A percentile compares a stretch with the other conserved stretches of the same genome.
These are phyloP conservation scores for Backusella tarrabulga DNA, from an alignment of 192 early-diverging fungal species.

Conservation along the genomic window DNA sequence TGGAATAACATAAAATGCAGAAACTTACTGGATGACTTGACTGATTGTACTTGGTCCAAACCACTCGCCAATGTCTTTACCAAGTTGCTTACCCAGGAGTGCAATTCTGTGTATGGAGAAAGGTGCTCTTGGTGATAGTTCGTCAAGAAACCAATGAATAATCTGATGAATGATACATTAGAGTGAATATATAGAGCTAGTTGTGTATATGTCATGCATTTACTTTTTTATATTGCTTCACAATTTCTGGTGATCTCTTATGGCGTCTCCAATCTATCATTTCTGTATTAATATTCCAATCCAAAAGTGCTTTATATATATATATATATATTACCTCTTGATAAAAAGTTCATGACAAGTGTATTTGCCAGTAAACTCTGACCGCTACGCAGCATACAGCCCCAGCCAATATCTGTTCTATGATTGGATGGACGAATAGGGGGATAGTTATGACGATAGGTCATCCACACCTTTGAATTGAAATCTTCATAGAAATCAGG, in stretches of 20 bases:
- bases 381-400: slow-evolving; percentile 95
- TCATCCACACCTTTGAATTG: slow-evolving; percentile 81
- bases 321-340: slow-evolving; percentile 53
- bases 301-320: too few species aligned
- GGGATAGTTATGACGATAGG: slow-evolving; percentile 87
- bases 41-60: slow-evolving; percentile 92
- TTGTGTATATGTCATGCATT: neutral
- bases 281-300: too few species aligned
- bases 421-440: slow-evolving; percentile 74
- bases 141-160: slow-evolving; percentile 77
- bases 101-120: slow-evolving; percentile 95
- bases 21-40: slow-evolving; percentile 70
- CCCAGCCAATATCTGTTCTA: slow-evolving; percentile 91
- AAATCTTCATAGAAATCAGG: slow-evolving; percentile 76
- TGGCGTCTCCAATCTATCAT: slow-evolving; percentile 46
- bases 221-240: slow-evolving; percentile 46
- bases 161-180: slow-evolving; percentile 13
- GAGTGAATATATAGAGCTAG: too few species aligned
- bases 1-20: slow-evolving; percentile 16
- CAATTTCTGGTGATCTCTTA: slow-evolving; percentile 30
- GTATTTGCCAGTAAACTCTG: slow-evolving; percentile 92
- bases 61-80: slow-evolving; percentile 95
- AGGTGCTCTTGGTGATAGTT: slow-evolving; percentile 59
- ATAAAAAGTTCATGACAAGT: slow-evolving; percentile 71
- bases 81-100: slow-evolving; percentile 74